phyloP scores from a whole-genome alignment of 2,329 filamentous ascomycete genomes.

The Stylonectria norvegica region DNA sequence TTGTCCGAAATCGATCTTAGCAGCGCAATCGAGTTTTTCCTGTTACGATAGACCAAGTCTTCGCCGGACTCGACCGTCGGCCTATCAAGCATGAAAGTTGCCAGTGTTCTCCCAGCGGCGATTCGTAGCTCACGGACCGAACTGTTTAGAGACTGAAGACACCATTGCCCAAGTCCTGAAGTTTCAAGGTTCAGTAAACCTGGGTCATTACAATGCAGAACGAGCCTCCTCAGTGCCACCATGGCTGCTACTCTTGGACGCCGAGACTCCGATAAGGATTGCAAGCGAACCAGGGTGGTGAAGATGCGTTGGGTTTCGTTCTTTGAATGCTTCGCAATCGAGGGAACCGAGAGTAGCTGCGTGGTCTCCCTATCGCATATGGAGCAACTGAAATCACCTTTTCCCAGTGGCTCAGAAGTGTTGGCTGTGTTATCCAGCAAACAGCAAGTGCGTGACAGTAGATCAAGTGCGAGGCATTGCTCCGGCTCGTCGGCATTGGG shows the following conservation, averaged over 20 bases:
- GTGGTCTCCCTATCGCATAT: constrained; percentile 22
- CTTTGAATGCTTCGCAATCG: constrained; percentile 24
- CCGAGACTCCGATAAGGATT: constrained; percentile 51
- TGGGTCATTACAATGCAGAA: constrained; percentile 60
- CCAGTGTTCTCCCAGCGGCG: constrained; percentile 67
- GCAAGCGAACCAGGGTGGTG: constrained; percentile 41
- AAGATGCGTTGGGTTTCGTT: constrained; percentile 44
- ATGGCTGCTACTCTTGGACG: constrained; percentile 67
- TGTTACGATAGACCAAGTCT: constrained; percentile 42
- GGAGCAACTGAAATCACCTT: constrained; percentile 16
- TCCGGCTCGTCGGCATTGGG: constrained; percentile 43
- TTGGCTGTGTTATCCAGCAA: constrained; percentile 12
- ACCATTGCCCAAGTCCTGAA: constrained; percentile 73
- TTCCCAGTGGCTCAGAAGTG: background rate
- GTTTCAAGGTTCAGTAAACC: constrained; percentile 63
- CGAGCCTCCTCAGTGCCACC: constrained; percentile 65
- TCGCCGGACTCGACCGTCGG: constrained; percentile 15
- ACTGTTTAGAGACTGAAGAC: constrained; percentile 75
- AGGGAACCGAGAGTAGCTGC: constrained; percentile 2
- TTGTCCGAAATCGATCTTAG: constrained; percentile 71
- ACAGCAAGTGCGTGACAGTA: constrained; percentile 51
- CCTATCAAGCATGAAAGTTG: constrained; percentile 55
- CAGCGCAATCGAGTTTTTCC: constrained; percentile 65
- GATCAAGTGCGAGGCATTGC: constrained; percentile 51
- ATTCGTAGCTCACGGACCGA: constrained; percentile 82